phyloP scores from a whole-genome alignment of 345 rosid species.

The Microthlaspi erraticum region DNA sequence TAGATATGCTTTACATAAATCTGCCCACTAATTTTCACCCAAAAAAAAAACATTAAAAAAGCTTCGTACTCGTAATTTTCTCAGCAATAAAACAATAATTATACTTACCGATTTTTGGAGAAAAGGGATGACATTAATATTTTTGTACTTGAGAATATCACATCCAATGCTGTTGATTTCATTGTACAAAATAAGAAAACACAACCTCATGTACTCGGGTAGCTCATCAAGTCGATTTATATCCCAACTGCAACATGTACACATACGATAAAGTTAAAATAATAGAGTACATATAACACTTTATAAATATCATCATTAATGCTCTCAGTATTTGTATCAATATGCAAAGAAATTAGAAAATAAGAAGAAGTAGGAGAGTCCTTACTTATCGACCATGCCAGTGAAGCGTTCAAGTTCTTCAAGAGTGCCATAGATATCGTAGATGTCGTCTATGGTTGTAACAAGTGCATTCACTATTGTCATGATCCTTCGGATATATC shows the following conservation, averaged over 20 bases:
- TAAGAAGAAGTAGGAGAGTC: not conserved
- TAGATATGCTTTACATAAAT: constrained; percentile 45
- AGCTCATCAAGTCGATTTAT: constrained; percentile 10
- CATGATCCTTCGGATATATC: constrained; percentile 16
- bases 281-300: too few species aligned
- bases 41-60: not conserved
- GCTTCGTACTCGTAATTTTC: not conserved
- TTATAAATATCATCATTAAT: not conserved
- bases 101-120: constrained; percentile 39
- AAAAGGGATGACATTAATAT: constrained; percentile 9
- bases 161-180: constrained; percentile 31
- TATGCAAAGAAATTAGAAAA: not conserved
- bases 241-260: constrained; percentile 33
- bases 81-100: not conserved
- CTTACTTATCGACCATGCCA: constrained; percentile 45
- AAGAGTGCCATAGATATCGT: constrained; percentile 50
- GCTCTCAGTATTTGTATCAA: not conserved
- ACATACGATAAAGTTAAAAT: too few species aligned
- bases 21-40: constrained; percentile 49
- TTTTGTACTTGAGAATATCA: constrained; percentile 15
- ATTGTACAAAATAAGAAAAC: constrained; percentile 38
- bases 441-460: constrained; percentile 50
- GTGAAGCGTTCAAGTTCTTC: constrained; percentile 56
- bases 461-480: constrained; percentile 32
- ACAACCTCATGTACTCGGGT: constrained; percentile 39